Evolutionary conservation across 495 filamentous ascomycete genomes (phyloP), one percentile per base, ranked within the genome.

Genomic region (Lasiosphaeria hispida): DNA sequence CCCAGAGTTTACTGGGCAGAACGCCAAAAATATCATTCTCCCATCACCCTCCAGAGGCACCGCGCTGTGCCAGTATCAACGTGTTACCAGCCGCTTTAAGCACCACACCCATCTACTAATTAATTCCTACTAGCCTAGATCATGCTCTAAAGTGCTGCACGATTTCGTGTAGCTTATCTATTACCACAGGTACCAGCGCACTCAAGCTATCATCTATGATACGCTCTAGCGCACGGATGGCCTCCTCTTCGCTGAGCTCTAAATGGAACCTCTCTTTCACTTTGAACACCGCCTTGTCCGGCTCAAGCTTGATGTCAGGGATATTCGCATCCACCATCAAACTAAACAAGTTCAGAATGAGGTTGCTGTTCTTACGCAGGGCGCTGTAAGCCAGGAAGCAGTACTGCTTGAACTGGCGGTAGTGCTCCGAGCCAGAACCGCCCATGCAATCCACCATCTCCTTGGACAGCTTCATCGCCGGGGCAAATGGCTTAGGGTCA

Each of bases 381-480:
- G 94, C 90, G 13, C 89, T 90, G 70, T 93, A 99, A 1, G 94
- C 91, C 0, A 95, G 93, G 71, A 95, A 97, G 71, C 92, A 96
- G 72, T 97, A 95, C 63, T 91, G 87, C 66, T 92, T 91, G 73
- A 97, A 99, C 43, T 88, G 83, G 11, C 84, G 72, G 68, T 96
- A 97, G 47, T 96, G 84, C 14, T 87, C 82, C 23, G 87, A 89
- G 30, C 80, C 79, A 4, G 84, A 77, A 7, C 95, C 92, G 54
- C 94, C 94, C 94, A 99, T 97, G 52, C 92, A 93, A 64, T 97
- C 94, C 11, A 97, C 88, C 94, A 99, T 99, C 67, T 99, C 94
- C 64, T 91, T 91, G 72, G 88, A 90, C 17, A 99, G 83, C 65
- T 99, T 99, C 87, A 99, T 96, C 59, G 89, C 85, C 0, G 94